phyloP scores from a whole-genome alignment of 345 rosid genomes.

The Heritiera fomes region DNA sequence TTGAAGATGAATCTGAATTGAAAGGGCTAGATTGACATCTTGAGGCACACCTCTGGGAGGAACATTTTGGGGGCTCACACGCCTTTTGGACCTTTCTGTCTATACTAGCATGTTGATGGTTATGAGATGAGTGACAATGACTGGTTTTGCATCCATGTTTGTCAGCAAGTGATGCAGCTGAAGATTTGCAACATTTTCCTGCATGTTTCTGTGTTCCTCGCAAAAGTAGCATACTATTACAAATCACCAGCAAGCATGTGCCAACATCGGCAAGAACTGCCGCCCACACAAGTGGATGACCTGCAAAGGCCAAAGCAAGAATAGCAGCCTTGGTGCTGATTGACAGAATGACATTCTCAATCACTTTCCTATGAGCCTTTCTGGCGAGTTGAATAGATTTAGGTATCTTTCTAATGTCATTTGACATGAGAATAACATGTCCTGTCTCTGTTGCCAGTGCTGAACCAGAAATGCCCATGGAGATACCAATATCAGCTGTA shows the following conservation, averaged over 20 bases:
- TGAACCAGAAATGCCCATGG: conserved; percentile 91
- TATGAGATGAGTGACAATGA: conserved; percentile 11
- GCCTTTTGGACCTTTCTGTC: conserved; percentile 5
- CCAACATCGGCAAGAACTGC: conserved; percentile 93
- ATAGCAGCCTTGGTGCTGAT: conserved; percentile 62
- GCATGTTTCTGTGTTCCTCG: conserved; percentile 31
- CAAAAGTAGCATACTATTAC: conserved; percentile 78
- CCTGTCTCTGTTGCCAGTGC: conserved; percentile 90
- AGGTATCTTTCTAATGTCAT: conserved; percentile 73
- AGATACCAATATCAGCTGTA: conserved; percentile 83
- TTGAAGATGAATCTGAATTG: conserved; percentile 10
- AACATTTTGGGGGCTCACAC: conserved; percentile 6
- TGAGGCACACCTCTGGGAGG: conserved; percentile 22
- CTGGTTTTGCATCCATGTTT: conserved; percentile 24
- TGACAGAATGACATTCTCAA: conserved; percentile 66
- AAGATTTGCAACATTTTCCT: conserved; percentile 26
- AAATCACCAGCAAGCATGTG: conserved; percentile 76
- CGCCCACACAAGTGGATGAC: conserved; percentile 85
- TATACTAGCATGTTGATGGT: conserved; percentile 23
- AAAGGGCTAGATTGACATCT: conserved; percentile 11
- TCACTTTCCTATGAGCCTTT: conserved; percentile 62
- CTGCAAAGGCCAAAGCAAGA: conserved; percentile 71
- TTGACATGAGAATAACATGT: conserved; percentile 76
- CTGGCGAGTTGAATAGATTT: conserved; percentile 60
- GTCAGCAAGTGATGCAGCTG: conserved; percentile 2